A percentile compares a stretch with the other conserved stretches of the same genome.
phyloP scores from a whole-genome alignment of 2,329 filamentous ascomycete genomes.

The Aspergillus amoenus region DNA sequence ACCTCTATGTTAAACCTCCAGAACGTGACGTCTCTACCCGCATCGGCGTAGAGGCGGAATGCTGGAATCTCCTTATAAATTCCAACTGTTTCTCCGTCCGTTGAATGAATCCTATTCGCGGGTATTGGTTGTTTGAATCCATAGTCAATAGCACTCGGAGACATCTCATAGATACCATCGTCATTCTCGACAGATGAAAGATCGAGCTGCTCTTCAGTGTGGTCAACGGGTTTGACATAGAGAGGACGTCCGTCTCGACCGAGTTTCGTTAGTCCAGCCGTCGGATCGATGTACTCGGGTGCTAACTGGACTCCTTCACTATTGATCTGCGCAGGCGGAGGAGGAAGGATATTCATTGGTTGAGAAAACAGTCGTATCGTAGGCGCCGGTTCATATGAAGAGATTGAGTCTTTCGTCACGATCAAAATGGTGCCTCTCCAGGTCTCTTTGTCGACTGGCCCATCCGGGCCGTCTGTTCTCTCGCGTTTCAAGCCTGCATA shows the following conservation, averaged over 20 bases:
- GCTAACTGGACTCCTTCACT: slow-evolving; percentile 62
- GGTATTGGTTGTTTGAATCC: slow-evolving; percentile 45
- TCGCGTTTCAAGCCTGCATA: slow-evolving; percentile 78
- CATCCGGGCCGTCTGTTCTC: slow-evolving; percentile 32
- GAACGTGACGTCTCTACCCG: slow-evolving; percentile 85
- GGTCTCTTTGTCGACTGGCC: slow-evolving; percentile 64
- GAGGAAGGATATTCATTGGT: slow-evolving; percentile 76
- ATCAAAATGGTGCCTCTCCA: slow-evolving; percentile 97
- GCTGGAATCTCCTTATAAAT: slow-evolving; percentile 83
- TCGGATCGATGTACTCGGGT: slow-evolving; percentile 80
- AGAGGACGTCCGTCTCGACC: slow-evolving; percentile 81
- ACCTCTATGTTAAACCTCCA: slow-evolving; percentile 97
- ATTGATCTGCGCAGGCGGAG: slow-evolving; percentile 68
- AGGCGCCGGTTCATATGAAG: slow-evolving; percentile 76
- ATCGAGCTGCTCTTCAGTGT: slow-evolving; percentile 75
- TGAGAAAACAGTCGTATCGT: slow-evolving; percentile 83
- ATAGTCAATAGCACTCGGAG: slow-evolving; percentile 46
- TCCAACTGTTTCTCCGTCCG: slow-evolving; percentile 76
- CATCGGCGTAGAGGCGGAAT: slow-evolving; percentile 77
- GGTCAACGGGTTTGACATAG: slow-evolving; percentile 86
- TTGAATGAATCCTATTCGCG: slow-evolving; percentile 45
- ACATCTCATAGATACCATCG: slow-evolving; percentile 75
- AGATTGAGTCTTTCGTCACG: slow-evolving; percentile 80
- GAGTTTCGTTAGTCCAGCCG: slow-evolving; percentile 82
- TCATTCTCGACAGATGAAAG: slow-evolving; percentile 78